These are phyloP conservation scores for Adansonia rubrostipa DNA, from an alignment of 441 rosid genomes.

Conservation along the genomic window DNA sequence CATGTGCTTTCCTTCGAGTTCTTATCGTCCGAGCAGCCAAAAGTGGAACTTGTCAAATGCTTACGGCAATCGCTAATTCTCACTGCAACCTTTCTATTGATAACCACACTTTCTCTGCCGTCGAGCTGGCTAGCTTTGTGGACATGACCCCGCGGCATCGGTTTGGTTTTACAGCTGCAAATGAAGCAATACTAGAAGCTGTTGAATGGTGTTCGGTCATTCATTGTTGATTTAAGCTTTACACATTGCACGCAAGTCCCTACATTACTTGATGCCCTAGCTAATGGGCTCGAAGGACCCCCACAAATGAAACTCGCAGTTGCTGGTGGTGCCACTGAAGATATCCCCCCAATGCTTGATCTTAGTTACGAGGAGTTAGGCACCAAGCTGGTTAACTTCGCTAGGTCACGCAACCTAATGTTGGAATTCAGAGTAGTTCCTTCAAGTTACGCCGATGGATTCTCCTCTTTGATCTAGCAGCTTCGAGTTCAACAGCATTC, in stretches of 20 bases:
- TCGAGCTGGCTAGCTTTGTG: constrained; percentile 79
- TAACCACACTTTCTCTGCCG: constrained; percentile 66
- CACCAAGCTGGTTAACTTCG: constrained; percentile 62
- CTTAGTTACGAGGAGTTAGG: constrained; percentile 70
- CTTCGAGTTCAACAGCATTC: constrained; percentile 51
- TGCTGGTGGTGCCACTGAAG: constrained; percentile 43
- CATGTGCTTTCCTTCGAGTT: constrained; percentile 73
- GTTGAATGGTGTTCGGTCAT: too few species aligned
- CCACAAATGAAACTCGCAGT: constrained; percentile 76
- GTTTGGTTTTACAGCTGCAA: constrained; percentile 87
- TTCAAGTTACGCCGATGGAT: constrained; percentile 69
- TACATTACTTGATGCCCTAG: constrained; percentile 70
- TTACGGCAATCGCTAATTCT: constrained; percentile 49
- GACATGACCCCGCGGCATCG: constrained; percentile 93
- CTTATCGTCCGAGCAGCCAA: constrained; percentile 71
- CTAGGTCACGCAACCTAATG: constrained; percentile 60
- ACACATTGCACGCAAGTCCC: too few species aligned
- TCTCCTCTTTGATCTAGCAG: constrained; percentile 63
- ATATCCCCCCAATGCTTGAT: constrained; percentile 61
- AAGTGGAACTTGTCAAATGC: constrained; percentile 60
- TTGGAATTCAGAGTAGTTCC: constrained; percentile 60
- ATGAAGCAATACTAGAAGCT: constrained; percentile 37
- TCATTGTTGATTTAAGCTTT: too few species aligned
- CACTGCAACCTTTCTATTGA: constrained; percentile 39
- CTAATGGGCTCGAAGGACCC: constrained; percentile 50